Evolutionary conservation across 331 rosid genomes (phyloP).

Genomic region (Malus hybrid): DNA sequence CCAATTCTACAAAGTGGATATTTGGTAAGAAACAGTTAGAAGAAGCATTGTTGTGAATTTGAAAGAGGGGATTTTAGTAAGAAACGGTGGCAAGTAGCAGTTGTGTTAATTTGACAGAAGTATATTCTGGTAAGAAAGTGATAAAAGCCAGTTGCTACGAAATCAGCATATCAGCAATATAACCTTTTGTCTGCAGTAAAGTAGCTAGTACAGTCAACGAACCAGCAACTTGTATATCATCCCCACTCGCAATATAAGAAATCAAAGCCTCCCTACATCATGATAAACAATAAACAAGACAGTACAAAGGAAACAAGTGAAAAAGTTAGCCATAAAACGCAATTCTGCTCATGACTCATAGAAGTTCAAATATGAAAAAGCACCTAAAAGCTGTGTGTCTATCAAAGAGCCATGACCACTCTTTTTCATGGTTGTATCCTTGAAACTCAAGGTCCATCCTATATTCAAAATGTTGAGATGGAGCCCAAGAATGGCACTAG

Average conservation of each 20-base stretch:
- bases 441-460: too few relatives aligned
- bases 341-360: not conserved
- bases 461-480: too few relatives aligned
- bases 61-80: not conserved
- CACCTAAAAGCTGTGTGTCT: too few relatives aligned
- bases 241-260: conserved; percentile 54
- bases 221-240: conserved; percentile 60
- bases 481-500: not conserved
- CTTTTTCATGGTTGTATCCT: too few relatives aligned
- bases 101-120: not conserved
- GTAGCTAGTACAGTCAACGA: conserved; percentile 62
- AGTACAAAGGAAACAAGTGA: not conserved
- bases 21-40: conserved; percentile 1
- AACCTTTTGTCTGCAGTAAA: conserved; percentile 85
- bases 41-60: not conserved
- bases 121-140: not conserved
- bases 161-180: conserved; percentile 8
- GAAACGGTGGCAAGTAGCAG: not conserved
- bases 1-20: conserved; percentile 44
- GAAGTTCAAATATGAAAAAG: not conserved
- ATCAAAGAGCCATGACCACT: too few relatives aligned
- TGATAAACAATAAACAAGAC: not conserved
- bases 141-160: not conserved
- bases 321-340: not conserved
- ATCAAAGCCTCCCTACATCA: conserved; percentile 59